Evolutionary conservation across 768 basidiomycete species (phyloP).

Genomic region (Tylopilus rubrobrunneus): DNA sequence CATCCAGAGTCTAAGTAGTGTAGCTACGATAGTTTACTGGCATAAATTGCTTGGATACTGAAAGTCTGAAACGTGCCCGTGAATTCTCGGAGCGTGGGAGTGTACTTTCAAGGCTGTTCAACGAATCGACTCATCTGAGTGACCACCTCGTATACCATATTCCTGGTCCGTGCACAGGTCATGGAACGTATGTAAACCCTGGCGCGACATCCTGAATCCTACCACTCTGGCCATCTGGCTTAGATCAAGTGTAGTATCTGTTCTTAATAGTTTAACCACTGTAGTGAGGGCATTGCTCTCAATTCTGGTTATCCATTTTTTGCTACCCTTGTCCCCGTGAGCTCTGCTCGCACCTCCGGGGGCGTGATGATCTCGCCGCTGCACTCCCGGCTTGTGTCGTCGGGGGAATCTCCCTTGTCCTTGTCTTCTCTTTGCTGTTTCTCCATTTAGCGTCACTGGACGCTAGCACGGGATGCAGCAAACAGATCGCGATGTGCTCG

Average conservation of each 20-base stretch:
- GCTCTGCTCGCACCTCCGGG: conserved; percentile 42
- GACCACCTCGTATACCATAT: no score
- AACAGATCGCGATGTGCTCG: neutral
- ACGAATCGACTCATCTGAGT: no score
- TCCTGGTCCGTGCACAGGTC: conserved; percentile 8
- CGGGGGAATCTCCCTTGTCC: conserved; percentile 39
- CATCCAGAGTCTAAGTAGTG: conserved; percentile 15
- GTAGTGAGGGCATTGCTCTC: conserved; percentile 50
- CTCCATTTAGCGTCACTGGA: neutral
- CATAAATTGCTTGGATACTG: conserved; percentile 26
- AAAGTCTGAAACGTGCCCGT: neutral
- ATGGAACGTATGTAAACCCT: neutral
- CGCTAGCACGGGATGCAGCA: conserved; percentile 2
- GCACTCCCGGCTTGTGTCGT: conserved; percentile 54
- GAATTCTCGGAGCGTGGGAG: neutral
- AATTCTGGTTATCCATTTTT: conserved; percentile 52
- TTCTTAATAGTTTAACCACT: conserved; percentile 59
- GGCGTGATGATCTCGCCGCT: conserved; percentile 39
- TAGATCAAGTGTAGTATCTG: conserved; percentile 80
- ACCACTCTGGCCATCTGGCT: conserved; percentile 55
- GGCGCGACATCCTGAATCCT: conserved; percentile 25
- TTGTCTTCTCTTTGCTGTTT: conserved; percentile 18
- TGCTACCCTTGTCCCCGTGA: conserved; percentile 17
- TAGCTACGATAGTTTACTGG: conserved; percentile 28
- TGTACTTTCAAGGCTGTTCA: neutral